Percentiles rank a stretch among this genome's conserved stretches.
Evolutionary conservation across 2,329 filamentous ascomycete species (phyloP).

Genomic region (Tricladium varicosporioides): DNA sequence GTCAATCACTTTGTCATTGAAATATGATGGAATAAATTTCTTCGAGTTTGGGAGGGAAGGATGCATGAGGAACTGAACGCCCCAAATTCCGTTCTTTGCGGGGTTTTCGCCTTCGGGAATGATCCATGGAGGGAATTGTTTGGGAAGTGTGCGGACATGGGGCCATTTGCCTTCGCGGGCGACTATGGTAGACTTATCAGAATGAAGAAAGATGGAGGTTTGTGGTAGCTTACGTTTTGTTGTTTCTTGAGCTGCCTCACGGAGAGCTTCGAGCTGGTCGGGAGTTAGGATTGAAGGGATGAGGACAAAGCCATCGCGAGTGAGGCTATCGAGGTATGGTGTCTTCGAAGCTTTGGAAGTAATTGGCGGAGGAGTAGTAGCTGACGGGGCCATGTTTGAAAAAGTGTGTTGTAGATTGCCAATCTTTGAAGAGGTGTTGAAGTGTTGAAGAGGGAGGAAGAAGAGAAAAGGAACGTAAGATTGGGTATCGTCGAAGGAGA

Average conservation of each 20-base stretch:
- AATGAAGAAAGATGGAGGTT: no score
- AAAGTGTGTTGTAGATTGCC: background rate
- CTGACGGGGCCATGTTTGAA: background rate
- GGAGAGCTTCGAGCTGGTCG: constrained; percentile 56
- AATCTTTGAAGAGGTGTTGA: no score
- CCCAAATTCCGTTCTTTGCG: constrained; percentile 72
- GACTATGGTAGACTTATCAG: constrained; percentile 28
- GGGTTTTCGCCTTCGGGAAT: constrained; percentile 37
- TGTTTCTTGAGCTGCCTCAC: constrained; percentile 52
- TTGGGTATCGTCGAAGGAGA: no score
- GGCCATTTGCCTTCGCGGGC: constrained; percentile 76
- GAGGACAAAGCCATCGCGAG: constrained; percentile 72
- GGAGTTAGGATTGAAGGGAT: constrained; percentile 63
- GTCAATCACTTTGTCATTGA: constrained; percentile 60
- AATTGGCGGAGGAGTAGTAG: background rate
- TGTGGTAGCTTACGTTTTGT: no score
- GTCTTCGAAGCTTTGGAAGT: constrained; percentile 19
- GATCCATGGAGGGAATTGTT: constrained; percentile 93
- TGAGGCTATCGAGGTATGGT: constrained; percentile 43
- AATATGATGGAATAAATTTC: constrained; percentile 69
- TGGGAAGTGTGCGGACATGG: constrained; percentile 77
- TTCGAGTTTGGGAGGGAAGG: constrained; percentile 62
- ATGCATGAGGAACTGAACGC: constrained; percentile 81
- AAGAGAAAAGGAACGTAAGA: background rate
- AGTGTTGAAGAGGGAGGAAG: background rate